These are phyloP conservation scores for Tuber umbilicatum DNA, from an alignment of 495 filamentous ascomycete species.

Conservation along the genomic window DNA sequence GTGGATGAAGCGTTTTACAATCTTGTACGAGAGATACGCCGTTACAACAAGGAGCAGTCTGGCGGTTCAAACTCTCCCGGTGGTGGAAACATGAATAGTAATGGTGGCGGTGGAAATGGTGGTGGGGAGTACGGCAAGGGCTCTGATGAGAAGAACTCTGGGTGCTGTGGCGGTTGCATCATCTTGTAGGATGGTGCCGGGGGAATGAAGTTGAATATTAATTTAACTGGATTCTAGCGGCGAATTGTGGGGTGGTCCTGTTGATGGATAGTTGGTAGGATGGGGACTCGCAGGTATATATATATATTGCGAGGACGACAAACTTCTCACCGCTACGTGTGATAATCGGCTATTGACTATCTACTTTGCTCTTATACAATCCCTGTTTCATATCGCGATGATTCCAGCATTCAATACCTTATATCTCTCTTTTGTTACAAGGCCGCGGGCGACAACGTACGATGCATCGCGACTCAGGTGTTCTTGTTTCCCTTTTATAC, in stretches of 20 bases:
- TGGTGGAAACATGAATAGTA: constrained; percentile 55
- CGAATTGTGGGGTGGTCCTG: not conserved
- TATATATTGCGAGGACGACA: not conserved
- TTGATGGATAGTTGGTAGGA: not conserved
- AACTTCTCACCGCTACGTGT: not conserved
- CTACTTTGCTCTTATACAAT: not conserved
- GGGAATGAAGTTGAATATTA: not conserved
- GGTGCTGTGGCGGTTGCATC: constrained; percentile 81
- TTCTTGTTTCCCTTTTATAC: constrained; percentile 18
- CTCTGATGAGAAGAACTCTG: constrained; percentile 62
- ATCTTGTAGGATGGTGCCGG: constrained; percentile 63
- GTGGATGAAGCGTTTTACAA: constrained; percentile 98
- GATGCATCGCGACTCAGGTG: constrained; percentile 31
- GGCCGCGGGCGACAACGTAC: constrained; percentile 29
- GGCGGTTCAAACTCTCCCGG: constrained; percentile 63
- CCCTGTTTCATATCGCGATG: not conserved
- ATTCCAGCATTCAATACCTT: not conserved
- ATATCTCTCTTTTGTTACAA: constrained; percentile 25
- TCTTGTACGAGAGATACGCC: constrained; percentile 91
- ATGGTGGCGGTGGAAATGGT: constrained; percentile 21
- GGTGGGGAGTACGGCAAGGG: constrained; percentile 64
- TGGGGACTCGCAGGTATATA: not conserved
- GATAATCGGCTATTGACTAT: not conserved
- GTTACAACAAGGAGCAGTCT: constrained; percentile 96
- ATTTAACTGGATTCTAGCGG: not conserved